Conservation (phyloP, 148 eudicot genomes). For the Fagopyrum homotropicum region DNA sequence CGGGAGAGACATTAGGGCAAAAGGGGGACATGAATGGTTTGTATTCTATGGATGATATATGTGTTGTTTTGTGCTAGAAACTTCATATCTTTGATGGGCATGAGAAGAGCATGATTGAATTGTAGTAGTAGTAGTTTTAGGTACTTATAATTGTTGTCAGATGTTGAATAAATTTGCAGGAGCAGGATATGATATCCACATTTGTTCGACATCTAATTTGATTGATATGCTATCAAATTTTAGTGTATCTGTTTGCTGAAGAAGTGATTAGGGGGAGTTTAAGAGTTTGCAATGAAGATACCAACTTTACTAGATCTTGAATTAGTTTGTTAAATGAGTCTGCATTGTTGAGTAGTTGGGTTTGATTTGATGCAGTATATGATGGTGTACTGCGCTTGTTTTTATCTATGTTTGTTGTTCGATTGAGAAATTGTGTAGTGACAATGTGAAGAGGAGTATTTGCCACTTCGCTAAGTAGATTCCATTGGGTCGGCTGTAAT, state of each 20-base stretch:
- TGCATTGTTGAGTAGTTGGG: not conserved
- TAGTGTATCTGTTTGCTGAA: not conserved
- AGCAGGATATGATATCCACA: not conserved
- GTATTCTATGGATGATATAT: conserved; percentile 9
- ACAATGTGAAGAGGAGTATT: not conserved
- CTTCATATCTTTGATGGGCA: conserved; percentile 5
- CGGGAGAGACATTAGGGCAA: not conserved
- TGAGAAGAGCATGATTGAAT: conserved; percentile 10
- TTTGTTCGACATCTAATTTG: not conserved
- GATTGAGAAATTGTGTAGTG: not conserved
- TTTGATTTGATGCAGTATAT: not conserved
- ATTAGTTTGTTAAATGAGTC: not conserved
- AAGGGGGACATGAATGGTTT: not conserved
- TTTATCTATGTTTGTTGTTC: not conserved
- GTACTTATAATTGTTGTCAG: not conserved
- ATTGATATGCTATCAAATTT: not conserved
- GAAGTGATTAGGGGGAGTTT: not conserved
- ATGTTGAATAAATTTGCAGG: conserved; percentile 11
- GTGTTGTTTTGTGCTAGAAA: conserved; percentile 8
- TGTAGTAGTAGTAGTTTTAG: not conserved
- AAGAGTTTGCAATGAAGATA: not conserved
- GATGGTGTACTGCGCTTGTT: not conserved
- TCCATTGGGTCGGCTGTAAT: not conserved
- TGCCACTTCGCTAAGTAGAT: not conserved
- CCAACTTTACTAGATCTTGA: not conserved